These are phyloP conservation scores for Abrus pulchellus DNA, from an alignment of 306 rosid genomes.

Conservation along the genomic window DNA sequence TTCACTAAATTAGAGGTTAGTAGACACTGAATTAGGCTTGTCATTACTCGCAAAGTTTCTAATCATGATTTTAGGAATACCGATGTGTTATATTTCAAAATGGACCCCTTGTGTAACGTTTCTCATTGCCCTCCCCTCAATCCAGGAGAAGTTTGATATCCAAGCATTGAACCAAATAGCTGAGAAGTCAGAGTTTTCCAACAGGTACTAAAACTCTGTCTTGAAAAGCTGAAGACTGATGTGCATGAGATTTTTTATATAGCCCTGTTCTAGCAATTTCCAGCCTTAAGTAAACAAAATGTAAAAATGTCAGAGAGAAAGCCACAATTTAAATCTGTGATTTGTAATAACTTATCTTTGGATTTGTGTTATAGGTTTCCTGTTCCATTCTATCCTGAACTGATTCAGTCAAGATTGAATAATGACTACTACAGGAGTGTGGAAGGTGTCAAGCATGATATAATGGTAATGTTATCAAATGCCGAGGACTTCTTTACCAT, in stretches of 20 bases:
- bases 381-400: conserved; percentile 71
- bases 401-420: conserved; percentile 65
- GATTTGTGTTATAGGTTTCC: conserved; percentile 68
- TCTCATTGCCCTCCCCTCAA: conserved; percentile 38
- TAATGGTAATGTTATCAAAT: conserved; percentile 66
- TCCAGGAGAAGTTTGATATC: conserved; percentile 64
- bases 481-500: conserved; percentile 55
- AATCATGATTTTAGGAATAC: conserved; percentile 26
- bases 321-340: neutral
- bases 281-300: neutral
- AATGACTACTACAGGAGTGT: conserved; percentile 76
- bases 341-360: conserved; percentile 33
- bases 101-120: neutral
- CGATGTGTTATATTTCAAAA: conserved; percentile 21
- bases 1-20: conserved; percentile 67
- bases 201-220: conserved; percentile 66
- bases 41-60: conserved; percentile 19
- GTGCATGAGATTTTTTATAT: conserved; percentile 7
- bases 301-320: conserved; percentile 11
- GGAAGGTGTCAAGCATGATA: conserved; percentile 79
- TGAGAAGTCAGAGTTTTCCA: conserved; percentile 64
- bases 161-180: conserved; percentile 68
- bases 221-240: conserved; percentile 22
- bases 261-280: conserved; percentile 30
- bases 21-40: conserved; percentile 34